phyloP scores from a whole-genome alignment of 192 early-diverging fungal genomes.

The Phlyctochytrium bullatum region DNA sequence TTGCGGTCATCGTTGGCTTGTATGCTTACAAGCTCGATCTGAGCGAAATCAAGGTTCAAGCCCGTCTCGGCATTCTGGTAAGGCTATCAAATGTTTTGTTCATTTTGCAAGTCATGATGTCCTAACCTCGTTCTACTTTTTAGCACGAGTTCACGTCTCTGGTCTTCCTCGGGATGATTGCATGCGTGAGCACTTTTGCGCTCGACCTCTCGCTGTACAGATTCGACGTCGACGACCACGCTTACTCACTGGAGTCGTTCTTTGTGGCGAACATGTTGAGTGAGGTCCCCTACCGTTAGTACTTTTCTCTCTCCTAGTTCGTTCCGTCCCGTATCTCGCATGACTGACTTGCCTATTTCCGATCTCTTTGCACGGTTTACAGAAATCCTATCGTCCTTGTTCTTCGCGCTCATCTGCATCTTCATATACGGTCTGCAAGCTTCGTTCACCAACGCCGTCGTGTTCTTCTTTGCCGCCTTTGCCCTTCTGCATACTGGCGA shows the following conservation, averaged over 20 bases:
- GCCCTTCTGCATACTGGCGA: conserved; percentile 36
- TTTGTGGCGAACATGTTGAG: conserved; percentile 33
- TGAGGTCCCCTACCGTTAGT: conserved; percentile 27
- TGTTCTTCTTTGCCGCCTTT: conserved; percentile 11
- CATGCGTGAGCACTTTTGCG: conserved; percentile 41
- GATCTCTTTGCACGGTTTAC: not conserved
- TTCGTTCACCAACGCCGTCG: conserved; percentile 28
- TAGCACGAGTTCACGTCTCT: conserved; percentile 40
- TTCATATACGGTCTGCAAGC: conserved; percentile 22
- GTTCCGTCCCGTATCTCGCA: too few relatives aligned
- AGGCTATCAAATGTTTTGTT: conserved; percentile 13
- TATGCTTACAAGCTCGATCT: conserved; percentile 29
- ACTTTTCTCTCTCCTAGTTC: not conserved
- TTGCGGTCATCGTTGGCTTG: conserved; percentile 41
- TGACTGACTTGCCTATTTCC: not conserved
- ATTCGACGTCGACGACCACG: conserved; percentile 39
- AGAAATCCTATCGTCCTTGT: conserved; percentile 27
- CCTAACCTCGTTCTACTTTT: not conserved
- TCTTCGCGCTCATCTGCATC: conserved; percentile 29
- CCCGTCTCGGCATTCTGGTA: conserved; percentile 36
- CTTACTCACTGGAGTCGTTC: conserved; percentile 37
- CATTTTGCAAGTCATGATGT: not conserved
- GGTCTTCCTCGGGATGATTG: conserved; percentile 47
- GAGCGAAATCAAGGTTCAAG: conserved; percentile 33
- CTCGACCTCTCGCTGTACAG: conserved; percentile 33